Conservation (phyloP, 1,284 basidiomycete genomes). For the Naganishia liquefaciens region DNA sequence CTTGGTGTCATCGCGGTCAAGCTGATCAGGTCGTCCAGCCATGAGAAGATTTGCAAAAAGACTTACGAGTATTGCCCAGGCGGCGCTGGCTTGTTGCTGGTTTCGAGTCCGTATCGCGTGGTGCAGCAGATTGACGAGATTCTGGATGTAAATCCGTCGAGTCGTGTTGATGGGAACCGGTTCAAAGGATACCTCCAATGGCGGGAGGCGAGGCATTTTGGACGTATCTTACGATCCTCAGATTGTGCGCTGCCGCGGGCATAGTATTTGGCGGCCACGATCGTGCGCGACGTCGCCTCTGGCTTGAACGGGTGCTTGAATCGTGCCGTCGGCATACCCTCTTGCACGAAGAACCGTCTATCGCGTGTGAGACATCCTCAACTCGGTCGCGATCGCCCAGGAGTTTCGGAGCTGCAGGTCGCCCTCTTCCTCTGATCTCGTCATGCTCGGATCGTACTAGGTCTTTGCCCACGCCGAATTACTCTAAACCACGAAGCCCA, state of each 20-base stretch:
- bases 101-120: conserved; percentile 71
- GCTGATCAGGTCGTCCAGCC: background rate
- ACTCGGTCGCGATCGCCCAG: conserved; percentile 17
- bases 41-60: background rate
- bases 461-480: too few relatives aligned
- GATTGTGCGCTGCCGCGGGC: too few relatives aligned
- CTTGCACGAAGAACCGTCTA: background rate
- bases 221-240: background rate
- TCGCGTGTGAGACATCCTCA: conserved; percentile 6
- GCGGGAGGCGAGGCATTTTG: conserved; percentile 17
- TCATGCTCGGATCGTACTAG: too few relatives aligned
- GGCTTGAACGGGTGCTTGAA: too few relatives aligned
- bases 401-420: too few relatives aligned
- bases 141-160: conserved; percentile 48
- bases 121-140: conserved; percentile 59
- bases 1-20: background rate
- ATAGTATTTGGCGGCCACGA: too few relatives aligned
- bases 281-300: too few relatives aligned
- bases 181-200: conserved; percentile 21
- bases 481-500: too few relatives aligned
- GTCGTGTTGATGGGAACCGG: conserved; percentile 34
- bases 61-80: conserved; percentile 72
- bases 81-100: conserved; percentile 65
- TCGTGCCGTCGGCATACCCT: too few relatives aligned
- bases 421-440: too few relatives aligned